Base-by-base conservation (phyloP, 1,139 yeast genomes). In the Torulaspora pretoriensis region DNA sequence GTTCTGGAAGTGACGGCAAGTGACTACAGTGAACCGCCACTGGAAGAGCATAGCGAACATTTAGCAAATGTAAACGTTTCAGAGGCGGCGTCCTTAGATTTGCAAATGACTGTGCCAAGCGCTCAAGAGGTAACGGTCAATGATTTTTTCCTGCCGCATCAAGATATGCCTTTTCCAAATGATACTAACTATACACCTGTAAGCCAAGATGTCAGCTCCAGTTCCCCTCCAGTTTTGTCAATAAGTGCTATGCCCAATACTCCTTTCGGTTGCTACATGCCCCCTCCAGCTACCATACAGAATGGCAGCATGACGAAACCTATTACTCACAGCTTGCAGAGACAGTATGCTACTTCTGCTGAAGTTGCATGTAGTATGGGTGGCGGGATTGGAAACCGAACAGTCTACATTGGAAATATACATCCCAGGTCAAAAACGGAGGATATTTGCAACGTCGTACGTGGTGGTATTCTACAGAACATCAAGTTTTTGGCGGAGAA, bases 391-490 rank as follows among this genome's bases (percentile, higher is more conserved):
- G 90, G 90, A 29, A 84, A 84, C 57, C 72, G 94, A 68, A 83
- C 92, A 0, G 84, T 85, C 44, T 84, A 83, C 60, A 73, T 85
- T 56, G 89, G 89, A 33, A 83, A 82, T 56, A 70, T 85, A 52
- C 89, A 83, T 59, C 86, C 83, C 46, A 83, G 81, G 49, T 80
- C 88, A 5, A 80, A 83, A n/a, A 79, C 80, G 35, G 94, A 83
- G 68, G 92, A 84, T 64, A 79, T 85, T 45, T 84, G 94, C 68
- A 85, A 85, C 60, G 90, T 83, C 49, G 89, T 84, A 13, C 73
- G 94, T 59, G 94, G 94, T 47, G 95, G 95, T 28, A 76, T 83
- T 38, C 69, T 85, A 52, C 92, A 84, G 64, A 77, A 78, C 54
- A 75, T 84, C 47, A 72, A 87, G 54, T 80, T 81, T 55, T 75